Conservation (phyloP, 345 rosid genomes). For the Pseudoturritis turrita region DNA sequence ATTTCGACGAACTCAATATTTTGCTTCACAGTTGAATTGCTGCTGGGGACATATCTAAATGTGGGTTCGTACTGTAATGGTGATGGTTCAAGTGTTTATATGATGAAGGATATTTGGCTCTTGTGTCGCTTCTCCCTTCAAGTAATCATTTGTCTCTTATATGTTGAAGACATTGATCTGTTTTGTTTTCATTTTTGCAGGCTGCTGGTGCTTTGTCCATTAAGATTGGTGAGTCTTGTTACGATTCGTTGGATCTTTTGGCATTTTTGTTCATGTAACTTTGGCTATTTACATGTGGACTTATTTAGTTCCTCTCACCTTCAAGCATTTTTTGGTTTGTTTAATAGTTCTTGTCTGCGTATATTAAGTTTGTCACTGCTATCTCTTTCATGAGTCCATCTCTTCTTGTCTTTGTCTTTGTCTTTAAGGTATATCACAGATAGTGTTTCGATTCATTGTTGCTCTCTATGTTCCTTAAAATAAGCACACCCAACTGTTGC, state of each 20-base stretch:
- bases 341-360: background rate
- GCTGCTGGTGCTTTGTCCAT: conserved; percentile 95
- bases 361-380: background rate
- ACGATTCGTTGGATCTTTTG: background rate
- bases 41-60: background rate
- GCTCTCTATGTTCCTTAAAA: background rate
- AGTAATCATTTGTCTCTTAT: background rate
- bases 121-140: background rate
- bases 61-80: background rate
- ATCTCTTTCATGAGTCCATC: background rate
- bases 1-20: background rate
- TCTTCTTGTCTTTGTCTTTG: background rate
- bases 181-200: conserved; percentile 38
- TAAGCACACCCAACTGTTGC: background rate
- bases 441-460: background rate
- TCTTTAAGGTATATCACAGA: background rate
- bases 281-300: background rate
- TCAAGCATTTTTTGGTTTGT: background rate
- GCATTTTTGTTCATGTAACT: background rate
- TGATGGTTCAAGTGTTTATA: conserved; percentile 2
- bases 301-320: background rate
- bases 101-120: background rate
- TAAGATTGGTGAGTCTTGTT: conserved; percentile 73
- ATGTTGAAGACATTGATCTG: background rate
- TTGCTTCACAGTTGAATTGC: background rate